Evolutionary conservation across 148 eudicot species (phyloP), one percentile per base, ranked within the genome.

Genomic region (Camellia granthamiana): DNA sequence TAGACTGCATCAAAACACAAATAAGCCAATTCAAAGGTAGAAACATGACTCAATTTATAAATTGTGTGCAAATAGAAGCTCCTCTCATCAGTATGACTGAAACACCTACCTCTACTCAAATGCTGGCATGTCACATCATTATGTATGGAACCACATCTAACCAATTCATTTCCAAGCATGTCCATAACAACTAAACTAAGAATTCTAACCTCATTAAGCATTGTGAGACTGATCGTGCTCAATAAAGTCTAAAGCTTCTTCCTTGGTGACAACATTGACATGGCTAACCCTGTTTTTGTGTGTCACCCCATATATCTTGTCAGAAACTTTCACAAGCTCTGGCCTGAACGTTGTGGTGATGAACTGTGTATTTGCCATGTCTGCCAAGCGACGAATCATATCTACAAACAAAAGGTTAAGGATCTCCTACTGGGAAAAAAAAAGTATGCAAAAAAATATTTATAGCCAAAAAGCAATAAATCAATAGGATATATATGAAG

Each of bases 261-360:
- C 98, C 77, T 75, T 88, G 69, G 95, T 54, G 75, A 94, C 84
- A 62, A 94, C 91, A 84, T 92, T 86, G 51, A 96, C 98, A 3
- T 78, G 86, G 83, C 99, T 96, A 71, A 96, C 97, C 72, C 99
- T 88, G 76, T 88, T 94, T 77, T 91, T 88, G 90, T 93, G 99
- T 2, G 90, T 91, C 84, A 96, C 98, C 38, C 97, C 93, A 75
- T 96, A 93, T 76, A 96, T 92, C 87, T 90, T 92, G 85, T 96
- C 99, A 81, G 99, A 97, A 72, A 96, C 97, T 84, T 93, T 94
- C 77, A 96, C 98, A 75, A 92, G 92, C 88, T 93, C 97, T n/a
- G 90, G 91, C 21, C 98, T 83, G 77, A 96, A 96, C 58, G 98
- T 96, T 10, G 98, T 96, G 23, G 97, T 92, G 63, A 94, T 94